These are phyloP conservation scores for Aaosphaeria pasadenensis DNA, from an alignment of 2,329 filamentous ascomycete genomes.

Conservation along the genomic window DNA sequence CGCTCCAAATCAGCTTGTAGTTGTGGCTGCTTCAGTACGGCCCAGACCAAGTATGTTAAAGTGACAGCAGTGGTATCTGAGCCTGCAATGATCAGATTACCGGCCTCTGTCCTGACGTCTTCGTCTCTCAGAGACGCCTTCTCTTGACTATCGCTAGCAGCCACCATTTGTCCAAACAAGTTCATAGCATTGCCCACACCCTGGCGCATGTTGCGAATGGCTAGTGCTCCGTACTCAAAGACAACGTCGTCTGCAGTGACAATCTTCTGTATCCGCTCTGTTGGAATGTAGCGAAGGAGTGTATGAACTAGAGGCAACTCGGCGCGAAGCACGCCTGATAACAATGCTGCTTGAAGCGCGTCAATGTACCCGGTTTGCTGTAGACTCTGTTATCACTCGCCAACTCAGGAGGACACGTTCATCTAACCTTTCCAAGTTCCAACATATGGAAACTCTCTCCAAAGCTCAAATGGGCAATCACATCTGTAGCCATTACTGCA, in stretches of 20 bases:
- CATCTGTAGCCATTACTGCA: slow-evolving; percentile 48
- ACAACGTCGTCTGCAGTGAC: too few species aligned
- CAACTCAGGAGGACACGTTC: neutral
- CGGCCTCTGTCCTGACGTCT: slow-evolving; percentile 3
- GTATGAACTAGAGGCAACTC: slow-evolving; percentile 4
- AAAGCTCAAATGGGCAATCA: slow-evolving; percentile 54
- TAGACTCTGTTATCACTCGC: neutral
- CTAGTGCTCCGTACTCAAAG: neutral
- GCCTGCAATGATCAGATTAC: slow-evolving; percentile 41
- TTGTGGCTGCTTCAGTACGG: slow-evolving; percentile 5
- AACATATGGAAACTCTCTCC: slow-evolving; percentile 56
- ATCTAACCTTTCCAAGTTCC: slow-evolving; percentile 47
- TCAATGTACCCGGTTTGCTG: neutral
- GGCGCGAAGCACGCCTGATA: neutral
- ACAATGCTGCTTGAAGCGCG: neutral
- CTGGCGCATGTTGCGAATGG: neutral
- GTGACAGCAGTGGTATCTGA: slow-evolving; percentile 53
- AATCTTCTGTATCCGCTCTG: too few species aligned
- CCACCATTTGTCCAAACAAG: slow-evolving; percentile 9
- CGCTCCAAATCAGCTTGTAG: slow-evolving; percentile 6
- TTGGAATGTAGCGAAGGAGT: neutral
- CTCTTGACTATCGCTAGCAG: neutral
- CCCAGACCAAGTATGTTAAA: slow-evolving; percentile 49
- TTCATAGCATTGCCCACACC: slow-evolving; percentile 6
- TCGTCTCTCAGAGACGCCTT: neutral